Base-by-base conservation (phyloP, 495 filamentous ascomycete species). In the Pseudomonodictys pantanalensis region DNA sequence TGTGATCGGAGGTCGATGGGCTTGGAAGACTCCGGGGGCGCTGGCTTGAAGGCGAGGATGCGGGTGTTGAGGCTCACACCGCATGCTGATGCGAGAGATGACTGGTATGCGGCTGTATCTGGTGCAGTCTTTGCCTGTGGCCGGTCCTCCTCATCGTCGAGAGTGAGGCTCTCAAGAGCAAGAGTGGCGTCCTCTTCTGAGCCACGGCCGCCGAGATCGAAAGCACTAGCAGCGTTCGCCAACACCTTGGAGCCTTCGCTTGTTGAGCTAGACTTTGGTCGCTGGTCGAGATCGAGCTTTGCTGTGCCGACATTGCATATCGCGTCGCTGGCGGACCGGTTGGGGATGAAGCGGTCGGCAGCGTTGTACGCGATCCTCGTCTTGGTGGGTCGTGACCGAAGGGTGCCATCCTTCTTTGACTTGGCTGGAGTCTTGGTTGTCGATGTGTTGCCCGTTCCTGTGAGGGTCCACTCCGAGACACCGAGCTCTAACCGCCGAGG, bases 1-100 rank as follows among this genome's bases (percentile, higher is more conserved):
- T 97, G 95, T 43, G 92, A 86, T 28, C 93, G 88, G 59, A 99
- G 84, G 69, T 99, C 95, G 71, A 97, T 95, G 18, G 95, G 95
- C 79, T 95, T 96, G 12, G 91, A 95, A 0, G 92, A 96, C 77
- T 97, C 93, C 1, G 93, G 93, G 10, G 93, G 85, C 0, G 92
- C 90, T 10, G 93, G 93, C 84, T 99, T 97, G 82, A 96, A 99
- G 23, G 92, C 88, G n/a, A 99, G 84, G 58, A 99, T 99, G 42
- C 93, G 89, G 51, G 90, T 92, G 76, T 90, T 95, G 47, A 97
- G 80, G 64, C 82, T 91, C 38, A 99, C 89, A 41, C 92, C 95
- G 69, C 93, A 97, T 18, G 93, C 93, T 52, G 85, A 84, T 25
- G 93, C 92, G 35, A 99, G 76, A 0, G 91, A 92, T 26, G 93